phyloP scores from a whole-genome alignment of 164 flowering plant species.

The Stephania yunnanensis region DNA sequence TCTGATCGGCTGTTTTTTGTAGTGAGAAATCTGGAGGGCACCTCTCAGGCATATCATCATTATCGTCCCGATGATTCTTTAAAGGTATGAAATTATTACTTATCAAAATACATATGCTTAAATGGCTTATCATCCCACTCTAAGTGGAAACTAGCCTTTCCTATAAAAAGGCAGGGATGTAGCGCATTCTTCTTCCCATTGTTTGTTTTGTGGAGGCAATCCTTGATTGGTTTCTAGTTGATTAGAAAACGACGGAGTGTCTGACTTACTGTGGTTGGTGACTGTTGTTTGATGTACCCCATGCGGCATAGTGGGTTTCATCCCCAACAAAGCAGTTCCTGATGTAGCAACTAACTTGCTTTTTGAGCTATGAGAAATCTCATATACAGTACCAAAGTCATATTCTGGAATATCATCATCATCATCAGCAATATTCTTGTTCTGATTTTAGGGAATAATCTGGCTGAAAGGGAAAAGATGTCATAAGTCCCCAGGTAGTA shows the following conservation, averaged over 20 bases:
- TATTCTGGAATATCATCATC: constrained; percentile 60
- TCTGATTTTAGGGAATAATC: constrained; percentile 8
- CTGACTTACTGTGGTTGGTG: constrained; percentile 10
- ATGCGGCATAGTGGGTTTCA: constrained; percentile 7
- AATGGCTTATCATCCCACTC: constrained; percentile 5
- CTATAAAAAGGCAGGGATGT: background rate
- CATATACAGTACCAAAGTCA: constrained; percentile 37
- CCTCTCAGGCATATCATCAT: constrained; percentile 64
- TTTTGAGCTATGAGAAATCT: constrained; percentile 19
- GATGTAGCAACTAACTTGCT: constrained; percentile 11
- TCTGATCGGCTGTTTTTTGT: no score
- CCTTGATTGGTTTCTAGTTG: constrained; percentile 11
- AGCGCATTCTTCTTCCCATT: constrained; percentile 7
- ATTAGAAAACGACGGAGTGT: constrained; percentile 4
- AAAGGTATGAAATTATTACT: constrained; percentile 2
- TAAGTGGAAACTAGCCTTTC: constrained; percentile 3
- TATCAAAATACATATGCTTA: background rate
- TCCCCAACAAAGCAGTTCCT: constrained; percentile 13
- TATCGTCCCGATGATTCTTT: constrained; percentile 32
- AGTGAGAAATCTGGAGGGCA: constrained; percentile 35
- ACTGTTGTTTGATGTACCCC: background rate
- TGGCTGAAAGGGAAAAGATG: constrained; percentile 11
- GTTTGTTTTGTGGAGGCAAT: constrained; percentile 1
- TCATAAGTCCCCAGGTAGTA: constrained; percentile 8
- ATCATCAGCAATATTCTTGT: constrained; percentile 18